A percentile compares a stretch with the other conserved stretches of the same genome.
Evolutionary conservation across 805 yeast species (phyloP).

Genomic region (Barnettozyma vustinii): DNA sequence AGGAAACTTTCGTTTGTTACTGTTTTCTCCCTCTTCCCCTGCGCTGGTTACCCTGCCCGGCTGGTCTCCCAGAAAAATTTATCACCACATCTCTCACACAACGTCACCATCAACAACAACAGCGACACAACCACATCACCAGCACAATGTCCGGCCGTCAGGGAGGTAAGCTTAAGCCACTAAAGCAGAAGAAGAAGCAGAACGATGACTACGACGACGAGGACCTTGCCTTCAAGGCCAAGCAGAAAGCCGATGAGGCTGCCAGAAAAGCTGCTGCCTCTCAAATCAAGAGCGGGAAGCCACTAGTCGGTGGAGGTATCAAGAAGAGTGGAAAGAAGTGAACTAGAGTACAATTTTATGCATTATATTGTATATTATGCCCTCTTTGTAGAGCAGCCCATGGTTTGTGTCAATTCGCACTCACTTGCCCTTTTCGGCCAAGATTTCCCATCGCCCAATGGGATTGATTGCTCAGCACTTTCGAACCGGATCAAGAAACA

Average conservation of each 20-base stretch:
- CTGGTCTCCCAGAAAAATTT: background rate
- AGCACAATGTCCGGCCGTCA: conserved; percentile 84
- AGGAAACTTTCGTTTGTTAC: too few species aligned
- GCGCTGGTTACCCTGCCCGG: background rate
- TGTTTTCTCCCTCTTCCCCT: too few species aligned
- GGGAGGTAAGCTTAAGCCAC: conserved; percentile 91
- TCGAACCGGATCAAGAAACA: background rate
- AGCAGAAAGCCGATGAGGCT: conserved; percentile 91
- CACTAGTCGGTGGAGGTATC: conserved; percentile 90
- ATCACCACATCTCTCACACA: background rate
- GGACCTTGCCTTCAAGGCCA: conserved; percentile 84
- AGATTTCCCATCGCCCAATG: background rate
- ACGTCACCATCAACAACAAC: too few species aligned
- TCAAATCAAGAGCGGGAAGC: conserved; percentile 86
- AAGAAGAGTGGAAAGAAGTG: conserved; percentile 75
- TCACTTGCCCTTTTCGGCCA: background rate
- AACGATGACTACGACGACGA: conserved; percentile 78
- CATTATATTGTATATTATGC: background rate
- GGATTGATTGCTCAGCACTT: background rate
- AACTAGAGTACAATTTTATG: background rate
- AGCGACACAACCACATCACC: background rate
- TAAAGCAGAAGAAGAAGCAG: conserved; percentile 73
- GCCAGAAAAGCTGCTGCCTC: conserved; percentile 89
- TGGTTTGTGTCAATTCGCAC: background rate
- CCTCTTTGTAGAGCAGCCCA: background rate